Conservation (phyloP, 768 basidiomycete species). For the Podaxis sp. region DNA sequence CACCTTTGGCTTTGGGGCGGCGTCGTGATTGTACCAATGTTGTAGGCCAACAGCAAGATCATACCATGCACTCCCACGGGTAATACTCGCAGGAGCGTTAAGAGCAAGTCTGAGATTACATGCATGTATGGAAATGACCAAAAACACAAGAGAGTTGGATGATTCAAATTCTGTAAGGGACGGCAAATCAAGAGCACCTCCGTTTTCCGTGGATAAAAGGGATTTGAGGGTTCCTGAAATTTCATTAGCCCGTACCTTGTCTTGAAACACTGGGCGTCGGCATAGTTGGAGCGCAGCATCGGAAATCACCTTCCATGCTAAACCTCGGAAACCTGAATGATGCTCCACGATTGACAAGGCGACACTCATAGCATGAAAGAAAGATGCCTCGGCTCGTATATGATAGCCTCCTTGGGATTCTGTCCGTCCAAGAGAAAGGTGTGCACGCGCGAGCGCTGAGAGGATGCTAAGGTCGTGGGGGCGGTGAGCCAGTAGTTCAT, state of each 20-base stretch:
- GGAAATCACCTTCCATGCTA: conserved; percentile 82
- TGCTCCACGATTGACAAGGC: conserved; percentile 47
- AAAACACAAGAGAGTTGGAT: conserved; percentile 16
- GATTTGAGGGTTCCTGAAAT: conserved; percentile 28
- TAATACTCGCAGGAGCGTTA: conserved; percentile 40
- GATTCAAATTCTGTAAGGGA: neutral
- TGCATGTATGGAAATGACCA: conserved; percentile 54
- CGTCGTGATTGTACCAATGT: conserved; percentile 36
- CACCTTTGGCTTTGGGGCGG: conserved; percentile 16
- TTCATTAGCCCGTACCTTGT: conserved; percentile 37
- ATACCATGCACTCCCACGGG: conserved; percentile 62
- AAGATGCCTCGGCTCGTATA: conserved; percentile 71
- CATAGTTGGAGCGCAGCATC: conserved; percentile 77
- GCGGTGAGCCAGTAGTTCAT: conserved; percentile 48
- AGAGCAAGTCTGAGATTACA: conserved; percentile 64
- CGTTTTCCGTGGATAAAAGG: conserved; percentile 5
- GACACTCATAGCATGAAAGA: conserved; percentile 55
- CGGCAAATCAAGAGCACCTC: neutral
- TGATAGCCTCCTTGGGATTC: conserved; percentile 71
- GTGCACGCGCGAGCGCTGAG: conserved; percentile 66
- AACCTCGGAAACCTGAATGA: conserved; percentile 60
- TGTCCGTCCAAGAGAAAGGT: conserved; percentile 66
- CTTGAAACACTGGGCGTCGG: conserved; percentile 43
- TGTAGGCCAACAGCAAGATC: conserved; percentile 71
- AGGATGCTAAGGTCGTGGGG: conserved; percentile 73